A percentile compares a stretch with the other conserved stretches of the same genome.
These are phyloP conservation scores for Epichloe gansuensis DNA, from an alignment of 2,329 filamentous ascomycete genomes.

Conservation along the genomic window DNA sequence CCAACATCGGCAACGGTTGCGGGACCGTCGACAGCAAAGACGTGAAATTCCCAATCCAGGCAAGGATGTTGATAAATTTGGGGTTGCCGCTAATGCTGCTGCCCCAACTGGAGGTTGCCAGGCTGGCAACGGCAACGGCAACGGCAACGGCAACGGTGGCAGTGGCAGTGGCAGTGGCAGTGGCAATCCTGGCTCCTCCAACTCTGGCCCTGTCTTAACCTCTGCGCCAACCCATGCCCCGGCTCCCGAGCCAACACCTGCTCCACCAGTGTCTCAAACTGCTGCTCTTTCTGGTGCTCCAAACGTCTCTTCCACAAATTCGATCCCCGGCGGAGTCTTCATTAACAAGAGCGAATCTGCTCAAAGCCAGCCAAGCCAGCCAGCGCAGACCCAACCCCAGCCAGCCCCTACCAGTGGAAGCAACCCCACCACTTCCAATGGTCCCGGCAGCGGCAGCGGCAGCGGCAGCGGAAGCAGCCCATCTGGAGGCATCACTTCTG, in stretches of 20 bases:
- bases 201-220: neutral
- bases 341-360: conserved; percentile 15
- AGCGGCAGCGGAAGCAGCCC: conserved; percentile 14
- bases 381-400: conserved; percentile 1
- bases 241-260: neutral
- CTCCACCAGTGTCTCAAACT: neutral
- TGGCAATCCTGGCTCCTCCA: no score
- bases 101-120: neutral
- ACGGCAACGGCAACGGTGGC: conserved; percentile 12
- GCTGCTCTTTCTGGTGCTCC: no score
- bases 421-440: conserved; percentile 9
- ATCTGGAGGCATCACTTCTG: conserved; percentile 23
- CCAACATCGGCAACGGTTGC: conserved; percentile 49
- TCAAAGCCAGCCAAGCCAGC: conserved; percentile 3
- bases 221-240: neutral
- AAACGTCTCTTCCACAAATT: no score
- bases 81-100: conserved; percentile 22
- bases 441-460: conserved; percentile 10
- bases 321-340: conserved; percentile 27
- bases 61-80: conserved; percentile 36
- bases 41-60: conserved; percentile 51
- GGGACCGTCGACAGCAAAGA: conserved; percentile 36
- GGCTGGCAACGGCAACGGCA: neutral
- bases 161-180: no score
- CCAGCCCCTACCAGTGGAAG: conserved; percentile 8